Evolutionary conservation across 2,329 filamentous ascomycete species (phyloP).

Genomic region (Amylocarpus encephaloides): DNA sequence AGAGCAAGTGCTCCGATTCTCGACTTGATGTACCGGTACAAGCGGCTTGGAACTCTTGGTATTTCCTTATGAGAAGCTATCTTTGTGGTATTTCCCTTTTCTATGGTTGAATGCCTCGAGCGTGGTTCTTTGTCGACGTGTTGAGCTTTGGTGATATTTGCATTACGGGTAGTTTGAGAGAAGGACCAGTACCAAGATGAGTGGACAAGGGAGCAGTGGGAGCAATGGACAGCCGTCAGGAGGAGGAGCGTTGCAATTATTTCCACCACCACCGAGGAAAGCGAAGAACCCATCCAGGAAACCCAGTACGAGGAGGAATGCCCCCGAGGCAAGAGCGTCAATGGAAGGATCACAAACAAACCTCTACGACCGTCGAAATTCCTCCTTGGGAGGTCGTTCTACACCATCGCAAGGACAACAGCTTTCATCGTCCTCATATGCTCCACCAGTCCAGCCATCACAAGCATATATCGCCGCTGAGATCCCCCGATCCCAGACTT

Average conservation of each 20-base stretch:
- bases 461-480: conserved; percentile 24
- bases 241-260: conserved; percentile 30
- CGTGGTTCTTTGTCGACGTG: neutral
- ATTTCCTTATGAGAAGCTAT: conserved; percentile 3
- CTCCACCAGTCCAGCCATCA: conserved; percentile 22
- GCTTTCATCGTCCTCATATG: conserved; percentile 1
- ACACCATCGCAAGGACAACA: conserved; percentile 8
- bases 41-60: conserved; percentile 5
- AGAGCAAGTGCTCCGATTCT: conserved; percentile 6
- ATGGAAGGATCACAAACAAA: conserved; percentile 22
- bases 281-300: conserved; percentile 24
- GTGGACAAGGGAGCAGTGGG: neutral
- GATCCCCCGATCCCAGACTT: conserved; percentile 41
- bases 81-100: conserved; percentile 1
- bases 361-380: conserved; percentile 14
- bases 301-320: conserved; percentile 24
- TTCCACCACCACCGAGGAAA: conserved; percentile 30
- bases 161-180: neutral
- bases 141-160: conserved; percentile 8
- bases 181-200: neutral
- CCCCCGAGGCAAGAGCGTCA: conserved; percentile 18
- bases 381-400: conserved; percentile 12
- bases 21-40: conserved; percentile 2
- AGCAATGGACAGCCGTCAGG: conserved; percentile 16
- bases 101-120: neutral